Evolutionary conservation across 1,139 yeast genomes (phyloP).

Genomic region (Yamadazyma blattariae): DNA sequence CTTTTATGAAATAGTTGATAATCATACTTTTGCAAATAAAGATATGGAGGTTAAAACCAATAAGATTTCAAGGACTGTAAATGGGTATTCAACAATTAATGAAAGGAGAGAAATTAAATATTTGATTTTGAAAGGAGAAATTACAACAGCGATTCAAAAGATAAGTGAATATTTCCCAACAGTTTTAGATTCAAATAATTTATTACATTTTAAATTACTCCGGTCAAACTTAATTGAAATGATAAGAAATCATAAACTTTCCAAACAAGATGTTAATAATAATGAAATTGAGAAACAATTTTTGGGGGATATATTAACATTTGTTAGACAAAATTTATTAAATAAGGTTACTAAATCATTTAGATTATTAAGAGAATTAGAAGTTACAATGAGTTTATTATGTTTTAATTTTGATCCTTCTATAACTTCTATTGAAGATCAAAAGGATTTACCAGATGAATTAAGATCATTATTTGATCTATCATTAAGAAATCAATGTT

Average conservation of each 20-base stretch:
- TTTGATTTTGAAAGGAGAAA: slow-evolving; percentile 47
- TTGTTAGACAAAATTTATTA: slow-evolving; percentile 60
- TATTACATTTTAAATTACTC: slow-evolving; percentile 61
- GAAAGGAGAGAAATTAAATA: slow-evolving; percentile 48
- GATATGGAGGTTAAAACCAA: slow-evolving; percentile 7
- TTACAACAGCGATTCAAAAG: slow-evolving; percentile 44
- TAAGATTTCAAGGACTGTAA: slow-evolving; percentile 12
- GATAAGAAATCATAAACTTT: slow-evolving; percentile 50
- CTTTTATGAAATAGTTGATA: slow-evolving; percentile 4
- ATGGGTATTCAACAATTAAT: slow-evolving; percentile 48
- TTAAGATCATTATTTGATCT: slow-evolving; percentile 50
- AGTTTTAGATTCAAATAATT: slow-evolving; percentile 51
- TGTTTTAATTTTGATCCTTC: slow-evolving; percentile 50
- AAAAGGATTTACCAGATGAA: slow-evolving; percentile 50
- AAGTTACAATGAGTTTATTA: slow-evolving; percentile 66
- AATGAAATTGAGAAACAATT: slow-evolving; percentile 42
- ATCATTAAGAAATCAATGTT: slow-evolving; percentile 55
- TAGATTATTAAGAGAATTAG: slow-evolving; percentile 58
- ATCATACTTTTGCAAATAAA: slow-evolving; percentile 11
- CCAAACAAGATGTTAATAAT: slow-evolving; percentile 16
- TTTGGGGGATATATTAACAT: slow-evolving; percentile 53
- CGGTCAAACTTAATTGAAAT: slow-evolving; percentile 62
- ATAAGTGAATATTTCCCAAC: slow-evolving; percentile 52
- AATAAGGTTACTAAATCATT: slow-evolving; percentile 52
- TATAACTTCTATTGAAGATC: slow-evolving; percentile 29